Evolutionary conservation across 257 asterid genomes (phyloP), one percentile per base, ranked within the genome.

Genomic region (Henckelia pumila): DNA sequence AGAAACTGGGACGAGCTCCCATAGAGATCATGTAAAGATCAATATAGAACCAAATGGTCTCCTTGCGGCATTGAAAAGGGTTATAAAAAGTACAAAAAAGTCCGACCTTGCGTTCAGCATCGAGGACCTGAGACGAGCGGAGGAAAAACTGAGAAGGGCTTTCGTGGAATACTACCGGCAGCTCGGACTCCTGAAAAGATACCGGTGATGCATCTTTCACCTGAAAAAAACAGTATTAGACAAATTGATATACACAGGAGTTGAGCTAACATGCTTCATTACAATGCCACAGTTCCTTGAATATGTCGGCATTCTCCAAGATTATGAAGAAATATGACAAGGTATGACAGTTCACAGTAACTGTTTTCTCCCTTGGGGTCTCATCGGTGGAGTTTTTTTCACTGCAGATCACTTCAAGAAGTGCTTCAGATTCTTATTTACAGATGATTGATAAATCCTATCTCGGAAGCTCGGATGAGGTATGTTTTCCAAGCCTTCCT

Each of bases 311-410:
- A 47, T 82, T 85, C n/a, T n/a, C n/a, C n/a, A n/a, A n/a, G n/a
- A n/a, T n/a, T n/a, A n/a, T n/a, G n/a, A n/a, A n/a, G n/a, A 91
- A 91, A 83, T 88, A 86, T 66, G 94, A 91, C 69, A 91, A 91
- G 96, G 96, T 90, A 76, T 21, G 28, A 10, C 47, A 17, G 28
- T 59, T 64, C 47, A 35, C 47, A 35, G 47, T 3, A 35, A 57
- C 22, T 35, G 35, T 37, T 73, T 52, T 28, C 59, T 33, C 49
- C 21, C 24, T 10, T 9, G 17, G 8, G 49, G 17, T 56, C 52
- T 67, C 5, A 23, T 25, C 24, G 2, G 17, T 58, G 6, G 44
- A 19, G 26, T 69, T 56, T 23, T 71, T 33, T 14, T 49, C 3
- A n/a, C 17, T 70, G 73, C 81, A 88, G 97, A 73, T 88, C 28